Evolutionary conservation across 1,284 basidiomycete genomes (phyloP).

Genomic region (Stereum hirsutum): DNA sequence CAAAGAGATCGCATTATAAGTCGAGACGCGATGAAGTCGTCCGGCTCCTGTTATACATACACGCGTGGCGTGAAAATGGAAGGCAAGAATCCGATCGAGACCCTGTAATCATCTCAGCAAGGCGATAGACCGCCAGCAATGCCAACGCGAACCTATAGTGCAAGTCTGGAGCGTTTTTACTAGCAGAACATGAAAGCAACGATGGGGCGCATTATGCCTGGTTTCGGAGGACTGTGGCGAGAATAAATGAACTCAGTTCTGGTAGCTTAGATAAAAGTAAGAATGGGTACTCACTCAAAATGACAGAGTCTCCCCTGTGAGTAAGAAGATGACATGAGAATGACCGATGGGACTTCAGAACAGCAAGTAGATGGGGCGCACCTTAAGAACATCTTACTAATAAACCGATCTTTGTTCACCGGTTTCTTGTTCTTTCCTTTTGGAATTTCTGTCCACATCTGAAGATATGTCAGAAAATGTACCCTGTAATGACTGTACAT

Average conservation of each 20-base stretch:
- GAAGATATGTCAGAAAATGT: constrained; percentile 8
- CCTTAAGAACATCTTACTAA: constrained; percentile 96
- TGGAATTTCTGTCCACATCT: constrained; percentile 99
- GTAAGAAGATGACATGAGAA: constrained; percentile 13
- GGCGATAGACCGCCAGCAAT: too few relatives aligned
- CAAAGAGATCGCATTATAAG: too few relatives aligned
- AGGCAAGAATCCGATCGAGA: too few relatives aligned
- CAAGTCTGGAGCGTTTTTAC: too few relatives aligned
- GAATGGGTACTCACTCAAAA: constrained; percentile 64
- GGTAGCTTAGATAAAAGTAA: neutral
- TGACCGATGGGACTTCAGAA: constrained; percentile 1
- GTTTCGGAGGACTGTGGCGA: constrained; percentile 68
- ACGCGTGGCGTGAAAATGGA: too few relatives aligned
- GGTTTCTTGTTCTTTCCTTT: constrained; percentile 99
- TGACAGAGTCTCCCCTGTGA: constrained; percentile 86
- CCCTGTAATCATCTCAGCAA: too few relatives aligned
- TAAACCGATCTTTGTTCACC: constrained; percentile 98
- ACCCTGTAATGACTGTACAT: neutral
- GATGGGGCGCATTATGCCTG: constrained; percentile 37
- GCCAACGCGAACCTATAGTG: too few relatives aligned
- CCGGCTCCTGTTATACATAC: too few relatives aligned
- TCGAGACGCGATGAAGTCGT: too few relatives aligned
- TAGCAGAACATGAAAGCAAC: too few relatives aligned
- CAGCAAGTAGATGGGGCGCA: constrained; percentile 24
- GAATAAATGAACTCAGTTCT: constrained; percentile 9